phyloP scores from a whole-genome alignment of 1,139 yeast genomes.

The Pichia sp. region DNA sequence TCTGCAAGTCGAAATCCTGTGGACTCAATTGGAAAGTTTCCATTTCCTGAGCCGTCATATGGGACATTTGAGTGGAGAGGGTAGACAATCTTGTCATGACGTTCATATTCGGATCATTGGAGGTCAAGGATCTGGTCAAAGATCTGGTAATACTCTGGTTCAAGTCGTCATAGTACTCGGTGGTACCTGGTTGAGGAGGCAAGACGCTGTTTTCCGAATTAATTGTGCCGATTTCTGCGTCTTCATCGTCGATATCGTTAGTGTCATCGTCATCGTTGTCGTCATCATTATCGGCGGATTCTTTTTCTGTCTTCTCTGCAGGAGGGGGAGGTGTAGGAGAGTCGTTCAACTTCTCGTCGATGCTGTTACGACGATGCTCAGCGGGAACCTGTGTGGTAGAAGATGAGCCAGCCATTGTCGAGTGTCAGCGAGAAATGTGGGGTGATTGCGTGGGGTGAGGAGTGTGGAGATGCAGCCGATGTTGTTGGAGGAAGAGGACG shows the following conservation, averaged over 20 bases:
- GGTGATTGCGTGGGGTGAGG: too few species aligned
- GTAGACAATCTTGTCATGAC: conserved; percentile 30
- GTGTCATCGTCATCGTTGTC: neutral
- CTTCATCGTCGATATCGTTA: neutral
- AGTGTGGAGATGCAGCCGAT: too few species aligned
- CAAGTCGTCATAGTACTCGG: conserved; percentile 8
- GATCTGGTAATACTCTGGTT: conserved; percentile 11
- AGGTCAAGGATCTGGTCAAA: conserved; percentile 10
- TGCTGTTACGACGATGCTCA: too few species aligned
- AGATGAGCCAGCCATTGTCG: too few species aligned
- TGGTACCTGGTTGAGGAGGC: conserved; percentile 7
- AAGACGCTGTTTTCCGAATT: neutral
- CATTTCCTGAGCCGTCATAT: conserved; percentile 28
- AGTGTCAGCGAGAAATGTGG: too few species aligned
- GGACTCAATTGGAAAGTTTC: conserved; percentile 25
- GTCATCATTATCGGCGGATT: too few species aligned
- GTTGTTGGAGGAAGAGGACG: too few species aligned
- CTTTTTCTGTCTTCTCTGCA: too few species aligned
- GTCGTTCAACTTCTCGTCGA: too few species aligned
- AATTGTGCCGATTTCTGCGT: neutral
- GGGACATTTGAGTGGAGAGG: conserved; percentile 26
- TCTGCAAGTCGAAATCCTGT: conserved; percentile 35
- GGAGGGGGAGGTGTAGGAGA: too few species aligned
- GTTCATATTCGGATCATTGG: conserved; percentile 15
- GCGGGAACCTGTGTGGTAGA: too few species aligned